Base-by-base conservation (phyloP, 208 protist genomes). In the Kentomonas sorsogonicus region DNA sequence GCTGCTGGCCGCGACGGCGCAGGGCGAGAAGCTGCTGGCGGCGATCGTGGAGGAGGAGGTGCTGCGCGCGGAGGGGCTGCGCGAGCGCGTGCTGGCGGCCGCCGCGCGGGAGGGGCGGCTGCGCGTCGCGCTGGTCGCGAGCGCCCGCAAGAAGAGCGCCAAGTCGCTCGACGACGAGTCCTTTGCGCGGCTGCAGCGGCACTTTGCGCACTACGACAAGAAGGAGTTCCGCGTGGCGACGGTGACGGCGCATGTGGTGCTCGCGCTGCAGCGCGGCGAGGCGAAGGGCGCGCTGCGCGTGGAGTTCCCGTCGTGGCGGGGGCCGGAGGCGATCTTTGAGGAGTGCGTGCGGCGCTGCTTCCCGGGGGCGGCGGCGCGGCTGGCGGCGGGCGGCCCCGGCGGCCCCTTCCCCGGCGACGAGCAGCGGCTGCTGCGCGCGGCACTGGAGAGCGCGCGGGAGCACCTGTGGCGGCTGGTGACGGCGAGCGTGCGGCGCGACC, bases 231-330 rank as follows among this genome's bases (percentile, higher is more conserved):
- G 64, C 18, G 72, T 89, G 30, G 51, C 65, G 20, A 63, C 55
- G 16, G 59, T 93, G 31, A 63, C 52, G 27, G 71, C 63, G 15
- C 85, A 93, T 41, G 31, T 72, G n/a, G 66, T 85, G 51, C 60
- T 93, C 40, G 85, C 85, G 5, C 47, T 87, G 46, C 60, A 77
- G 58, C 78, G 85, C n/a, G 85, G 81, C 26, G 81, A 93, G 69
- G 53, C 45, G 15, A 83, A 86, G 55, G 85, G 85, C 6, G 77
- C 79, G 10, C 45, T 93, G 33, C 63, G 73, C 60, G 71, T 93
- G 36, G 72, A 87, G 47, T 61, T 79, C 23, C 34, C 33, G 26
- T n/a, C 64, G 1, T 66, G 69, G 7, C 47, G 36, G 13, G 62
- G 59, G 30, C 68, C 40, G 13, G 52, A 74, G 41, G 53, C 50